phyloP scores from a whole-genome alignment of 192 early-diverging fungal species.

The Pilaira anomala region DNA sequence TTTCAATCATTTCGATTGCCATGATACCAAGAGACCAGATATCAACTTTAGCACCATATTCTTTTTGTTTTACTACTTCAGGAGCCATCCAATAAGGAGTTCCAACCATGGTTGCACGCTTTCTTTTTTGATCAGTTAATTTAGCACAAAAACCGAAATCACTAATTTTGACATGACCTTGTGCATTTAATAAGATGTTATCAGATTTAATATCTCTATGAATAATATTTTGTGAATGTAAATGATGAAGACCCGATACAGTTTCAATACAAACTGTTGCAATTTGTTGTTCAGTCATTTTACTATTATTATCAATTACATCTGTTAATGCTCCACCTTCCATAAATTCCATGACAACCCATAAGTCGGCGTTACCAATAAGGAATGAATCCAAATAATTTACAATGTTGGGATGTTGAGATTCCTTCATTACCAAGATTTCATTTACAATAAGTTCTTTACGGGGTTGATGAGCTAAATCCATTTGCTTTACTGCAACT shows the following conservation, averaged over 20 bases:
- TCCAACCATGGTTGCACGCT: slow-evolving; percentile 84
- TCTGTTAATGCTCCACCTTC: slow-evolving; percentile 97
- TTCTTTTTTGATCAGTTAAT: slow-evolving; percentile 76
- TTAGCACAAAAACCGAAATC: slow-evolving; percentile 96
- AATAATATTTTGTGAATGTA: slow-evolving; percentile 81
- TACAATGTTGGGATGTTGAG: slow-evolving; percentile 92
- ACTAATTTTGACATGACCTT: slow-evolving; percentile 81
- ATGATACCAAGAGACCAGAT: slow-evolving; percentile 93
- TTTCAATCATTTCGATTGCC: slow-evolving; percentile 96
- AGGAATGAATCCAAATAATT: slow-evolving; percentile 94
- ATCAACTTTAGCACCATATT: slow-evolving; percentile 77
- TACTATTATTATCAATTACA: slow-evolving; percentile 88
- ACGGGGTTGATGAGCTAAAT: slow-evolving; percentile 77
- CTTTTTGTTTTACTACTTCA: slow-evolving; percentile 78
- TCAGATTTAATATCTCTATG: slow-evolving; percentile 90
- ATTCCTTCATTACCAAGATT: slow-evolving; percentile 91
- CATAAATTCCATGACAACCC: slow-evolving; percentile 99
- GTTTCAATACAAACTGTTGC: slow-evolving; percentile 86
- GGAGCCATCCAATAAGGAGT: slow-evolving; percentile 90
- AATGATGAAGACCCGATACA: slow-evolving; percentile 68
- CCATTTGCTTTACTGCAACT: slow-evolving; percentile 94
- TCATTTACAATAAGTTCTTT: slow-evolving; percentile 91
- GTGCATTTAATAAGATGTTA: slow-evolving; percentile 77
- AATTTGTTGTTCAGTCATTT: slow-evolving; percentile 89
- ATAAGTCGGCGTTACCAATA: slow-evolving; percentile 78